Evolutionary conservation across 495 filamentous ascomycete genomes (phyloP).

Genomic region (Hypoxylon lienhwacheense): DNA sequence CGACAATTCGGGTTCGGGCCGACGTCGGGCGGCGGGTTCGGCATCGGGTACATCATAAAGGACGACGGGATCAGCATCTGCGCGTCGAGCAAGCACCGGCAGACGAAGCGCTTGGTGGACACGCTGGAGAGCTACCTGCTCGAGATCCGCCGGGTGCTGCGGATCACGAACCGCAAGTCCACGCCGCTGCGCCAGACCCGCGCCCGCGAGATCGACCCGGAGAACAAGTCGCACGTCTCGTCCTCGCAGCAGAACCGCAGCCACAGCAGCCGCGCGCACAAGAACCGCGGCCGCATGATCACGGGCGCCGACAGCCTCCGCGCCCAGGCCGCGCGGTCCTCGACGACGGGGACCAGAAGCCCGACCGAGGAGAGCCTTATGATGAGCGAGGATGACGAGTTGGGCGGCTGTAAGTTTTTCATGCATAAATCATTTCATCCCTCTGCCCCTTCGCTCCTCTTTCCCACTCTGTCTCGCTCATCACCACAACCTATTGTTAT

Average conservation of each 20-base stretch:
- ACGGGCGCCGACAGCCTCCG: constrained; percentile 47
- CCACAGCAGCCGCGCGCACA: constrained; percentile 40
- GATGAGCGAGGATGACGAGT: constrained; percentile 81
- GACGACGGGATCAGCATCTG: constrained; percentile 91
- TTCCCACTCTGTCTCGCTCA: no score
- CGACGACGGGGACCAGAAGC: constrained; percentile 48
- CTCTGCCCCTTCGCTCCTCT: no score
- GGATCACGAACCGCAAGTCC: constrained; percentile 60
- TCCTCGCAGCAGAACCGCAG: no score
- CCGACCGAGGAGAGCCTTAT: constrained; percentile 61
- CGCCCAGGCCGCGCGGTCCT: constrained; percentile 43
- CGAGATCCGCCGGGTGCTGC: constrained; percentile 82
- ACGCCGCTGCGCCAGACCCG: constrained; percentile 38
- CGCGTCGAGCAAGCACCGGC: constrained; percentile 86
- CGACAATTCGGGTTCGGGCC: constrained; percentile 97
- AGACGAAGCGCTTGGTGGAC: constrained; percentile 88
- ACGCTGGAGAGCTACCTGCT: constrained; percentile 85
- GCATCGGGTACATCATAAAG: constrained; percentile 99
- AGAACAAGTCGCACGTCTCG: constrained; percentile 25
- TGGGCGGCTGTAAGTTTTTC: constrained; percentile 84
- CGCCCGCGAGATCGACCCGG: constrained; percentile 49
- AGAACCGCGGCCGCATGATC: constrained; percentile 61
- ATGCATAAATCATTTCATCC: no score
- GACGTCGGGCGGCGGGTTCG: constrained; percentile 91
- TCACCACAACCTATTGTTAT: no score